Evolutionary conservation across 2,329 filamentous ascomycete species (phyloP).

Genomic region (Aspergillus sp.): DNA sequence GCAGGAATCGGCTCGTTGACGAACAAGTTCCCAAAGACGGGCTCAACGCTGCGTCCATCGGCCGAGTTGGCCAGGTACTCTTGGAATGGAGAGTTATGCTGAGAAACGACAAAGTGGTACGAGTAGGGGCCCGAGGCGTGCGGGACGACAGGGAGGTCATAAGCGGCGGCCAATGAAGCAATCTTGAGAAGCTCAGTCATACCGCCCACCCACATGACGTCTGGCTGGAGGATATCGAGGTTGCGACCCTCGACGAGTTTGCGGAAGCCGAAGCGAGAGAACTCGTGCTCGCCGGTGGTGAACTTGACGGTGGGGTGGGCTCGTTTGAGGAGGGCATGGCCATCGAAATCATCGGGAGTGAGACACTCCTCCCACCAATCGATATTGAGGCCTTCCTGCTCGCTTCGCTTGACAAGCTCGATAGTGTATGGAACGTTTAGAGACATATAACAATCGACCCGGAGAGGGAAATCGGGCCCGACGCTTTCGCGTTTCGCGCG

Average conservation of each 20-base stretch:
- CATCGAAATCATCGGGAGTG: slow-evolving; percentile 83
- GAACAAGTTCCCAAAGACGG: slow-evolving; percentile 88
- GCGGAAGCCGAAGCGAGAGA: slow-evolving; percentile 87
- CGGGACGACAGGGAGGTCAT: slow-evolving; percentile 91
- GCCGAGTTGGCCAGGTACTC: slow-evolving; percentile 92
- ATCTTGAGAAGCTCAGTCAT: slow-evolving; percentile 88
- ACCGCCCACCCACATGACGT: slow-evolving; percentile 96
- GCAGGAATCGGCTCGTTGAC: slow-evolving; percentile 80
- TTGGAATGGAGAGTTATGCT: slow-evolving; percentile 89
- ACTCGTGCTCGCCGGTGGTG: slow-evolving; percentile 93
- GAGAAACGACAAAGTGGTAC: slow-evolving; percentile 92
- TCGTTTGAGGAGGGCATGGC: slow-evolving; percentile 80
- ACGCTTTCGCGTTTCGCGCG: slow-evolving; percentile 75
- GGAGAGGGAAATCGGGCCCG: slow-evolving; percentile 82
- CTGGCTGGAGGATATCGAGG: slow-evolving; percentile 87
- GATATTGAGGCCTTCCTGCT: slow-evolving; percentile 72
- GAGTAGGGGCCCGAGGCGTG: slow-evolving; percentile 90
- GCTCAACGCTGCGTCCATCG: slow-evolving; percentile 79
- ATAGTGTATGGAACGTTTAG: slow-evolving; percentile 90
- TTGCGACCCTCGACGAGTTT: slow-evolving; percentile 88
- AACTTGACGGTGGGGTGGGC: slow-evolving; percentile 88
- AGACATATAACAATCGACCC: slow-evolving; percentile 97
- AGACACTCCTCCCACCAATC: slow-evolving; percentile 98
- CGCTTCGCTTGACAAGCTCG: slow-evolving; percentile 73
- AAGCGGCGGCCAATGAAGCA: slow-evolving; percentile 78